Evolutionary conservation across 2,329 filamentous ascomycete genomes (phyloP), one percentile per base, ranked within the genome.

Genomic region (Ceratocystiopsis brevicomis): DNA sequence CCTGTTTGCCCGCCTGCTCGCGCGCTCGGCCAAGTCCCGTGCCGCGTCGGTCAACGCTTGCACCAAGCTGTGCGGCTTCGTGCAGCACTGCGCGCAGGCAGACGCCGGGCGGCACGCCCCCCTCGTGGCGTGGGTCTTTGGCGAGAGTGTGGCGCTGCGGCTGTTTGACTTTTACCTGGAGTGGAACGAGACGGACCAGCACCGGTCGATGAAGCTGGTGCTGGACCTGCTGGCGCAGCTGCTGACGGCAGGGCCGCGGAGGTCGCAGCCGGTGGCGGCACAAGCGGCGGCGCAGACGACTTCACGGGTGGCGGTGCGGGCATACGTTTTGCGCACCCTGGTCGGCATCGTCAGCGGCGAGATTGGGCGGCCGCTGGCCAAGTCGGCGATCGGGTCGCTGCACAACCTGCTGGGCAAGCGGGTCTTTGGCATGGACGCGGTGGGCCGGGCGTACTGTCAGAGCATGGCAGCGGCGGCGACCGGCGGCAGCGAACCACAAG

Each of bases 301-400:
- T 4, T 21, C 54, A 17, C 59, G 60, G 3, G 52, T 51, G 13
- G 47, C 54, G 4, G 60, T 68, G 32, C 71, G 68, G 50, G 50
- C 54, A 16, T 55, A 53, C 15, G 61, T 78, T 8, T 52, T 77
- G 15, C 56, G 64, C 21, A 68, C 61, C 6, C 64, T 77, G 8
- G 53, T 81, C 15, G 67, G 70, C 2, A 72, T 78, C 14, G 67
- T 82, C 37, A 65, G 68, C 18, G 68, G 72, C 45, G 66, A 71
- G 47, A 73, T 73, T 33, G 66, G 74, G 15, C 76, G 72, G 49
- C 69, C 76, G 11, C 65, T 78, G 42, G 74, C 76, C 37, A 84
- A 84, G 55, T 79, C 79, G 34, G 73, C 77, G 8, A 69, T 85
- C 47, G 76, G 78, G 53, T 71, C 71, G 15, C 60, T 84, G 35